Evolutionary conservation across 2,329 filamentous ascomycete genomes (phyloP).

Genomic region (Daldinia sp.): DNA sequence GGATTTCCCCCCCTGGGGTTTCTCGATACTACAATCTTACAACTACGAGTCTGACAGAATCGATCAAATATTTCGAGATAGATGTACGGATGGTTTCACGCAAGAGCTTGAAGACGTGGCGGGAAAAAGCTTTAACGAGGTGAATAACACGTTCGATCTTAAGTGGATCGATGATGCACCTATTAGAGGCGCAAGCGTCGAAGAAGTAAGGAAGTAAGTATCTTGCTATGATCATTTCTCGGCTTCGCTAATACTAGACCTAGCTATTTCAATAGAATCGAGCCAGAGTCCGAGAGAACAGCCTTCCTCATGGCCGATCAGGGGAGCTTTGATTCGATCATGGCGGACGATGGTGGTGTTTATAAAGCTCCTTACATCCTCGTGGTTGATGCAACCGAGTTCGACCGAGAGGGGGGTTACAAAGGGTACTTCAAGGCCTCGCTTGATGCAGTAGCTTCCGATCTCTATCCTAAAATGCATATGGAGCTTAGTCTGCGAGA

Average conservation of each 20-base stretch:
- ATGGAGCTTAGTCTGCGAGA: background rate
- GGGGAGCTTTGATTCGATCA: background rate
- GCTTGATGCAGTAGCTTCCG: background rate
- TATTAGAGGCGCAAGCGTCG: background rate
- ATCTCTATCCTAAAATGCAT: background rate
- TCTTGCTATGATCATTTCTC: background rate
- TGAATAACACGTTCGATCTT: background rate
- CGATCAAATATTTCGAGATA: too few relatives aligned
- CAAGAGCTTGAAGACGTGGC: background rate
- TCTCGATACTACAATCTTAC: background rate
- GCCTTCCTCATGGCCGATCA: background rate
- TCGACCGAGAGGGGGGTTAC: background rate
- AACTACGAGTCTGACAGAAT: background rate
- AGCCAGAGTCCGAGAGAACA: too few relatives aligned
- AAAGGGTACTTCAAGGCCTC: background rate
- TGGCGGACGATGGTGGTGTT: background rate
- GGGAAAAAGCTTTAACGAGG: background rate
- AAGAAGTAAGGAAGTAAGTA: background rate
- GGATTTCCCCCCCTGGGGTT: background rate
- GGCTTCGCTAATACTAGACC: background rate
- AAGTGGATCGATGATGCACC: background rate
- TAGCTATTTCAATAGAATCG: background rate
- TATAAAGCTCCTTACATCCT: background rate
- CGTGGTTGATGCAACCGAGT: background rate
- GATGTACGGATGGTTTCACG: too few relatives aligned